Percentiles rank a stretch among this genome's conserved stretches.
Conservation (phyloP, 2,329 filamentous ascomycete genomes). For the Sclerotinia nivalis region DNA sequence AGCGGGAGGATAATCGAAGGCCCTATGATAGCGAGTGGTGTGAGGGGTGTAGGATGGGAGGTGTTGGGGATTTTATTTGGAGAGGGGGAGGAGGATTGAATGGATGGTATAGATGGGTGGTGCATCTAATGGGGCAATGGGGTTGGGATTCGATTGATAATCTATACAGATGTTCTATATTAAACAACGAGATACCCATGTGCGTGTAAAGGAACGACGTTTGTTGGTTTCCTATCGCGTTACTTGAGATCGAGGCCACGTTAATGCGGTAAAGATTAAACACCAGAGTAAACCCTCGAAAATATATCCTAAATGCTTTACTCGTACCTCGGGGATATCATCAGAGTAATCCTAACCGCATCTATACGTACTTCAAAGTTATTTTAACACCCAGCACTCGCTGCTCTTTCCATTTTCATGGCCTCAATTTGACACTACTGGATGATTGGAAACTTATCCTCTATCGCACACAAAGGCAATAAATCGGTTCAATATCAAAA, state of each 20-base stretch:
- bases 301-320: too few species aligned
- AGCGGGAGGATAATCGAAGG: slow-evolving; percentile 24
- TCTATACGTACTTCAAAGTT: background rate
- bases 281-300: too few species aligned
- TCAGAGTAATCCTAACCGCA: background rate
- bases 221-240: too few species aligned
- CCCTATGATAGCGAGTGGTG: slow-evolving; percentile 34
- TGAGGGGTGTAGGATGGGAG: slow-evolving; percentile 33
- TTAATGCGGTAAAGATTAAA: background rate
- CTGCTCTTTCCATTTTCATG: background rate
- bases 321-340: too few species aligned
- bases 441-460: background rate
- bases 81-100: too few species aligned
- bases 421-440: background rate
- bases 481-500: background rate
- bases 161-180: background rate
- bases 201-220: too few species aligned
- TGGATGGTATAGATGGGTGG: too few species aligned
- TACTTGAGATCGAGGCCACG: background rate
- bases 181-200: too few species aligned
- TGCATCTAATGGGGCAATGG: background rate
- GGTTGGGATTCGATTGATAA: background rate
- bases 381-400: background rate
- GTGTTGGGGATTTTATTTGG: background rate
- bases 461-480: background rate